Conservation (phyloP, 2,329 filamentous ascomycete genomes). For the Colletotrichum sp. region DNA sequence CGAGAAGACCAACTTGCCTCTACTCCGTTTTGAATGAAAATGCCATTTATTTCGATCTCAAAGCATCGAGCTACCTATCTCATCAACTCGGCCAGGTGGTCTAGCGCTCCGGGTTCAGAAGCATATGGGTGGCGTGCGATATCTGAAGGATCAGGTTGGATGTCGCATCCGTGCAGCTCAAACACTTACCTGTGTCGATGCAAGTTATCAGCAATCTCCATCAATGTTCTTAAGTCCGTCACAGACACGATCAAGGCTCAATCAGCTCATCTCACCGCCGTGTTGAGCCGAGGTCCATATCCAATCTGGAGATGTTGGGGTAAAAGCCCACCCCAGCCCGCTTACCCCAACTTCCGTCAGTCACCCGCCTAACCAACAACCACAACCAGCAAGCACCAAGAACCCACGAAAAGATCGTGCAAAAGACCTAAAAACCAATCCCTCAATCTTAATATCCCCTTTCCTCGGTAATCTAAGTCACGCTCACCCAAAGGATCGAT, state of each 20-base stretch:
- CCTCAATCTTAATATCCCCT: neutral
- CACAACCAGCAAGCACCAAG: neutral
- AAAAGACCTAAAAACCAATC: neutral
- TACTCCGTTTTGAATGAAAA: too few relatives aligned
- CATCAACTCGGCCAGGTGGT: neutral
- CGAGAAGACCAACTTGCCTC: too few relatives aligned
- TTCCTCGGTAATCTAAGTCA: neutral
- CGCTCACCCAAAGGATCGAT: neutral
- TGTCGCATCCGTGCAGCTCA: neutral
- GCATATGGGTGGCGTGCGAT: neutral
- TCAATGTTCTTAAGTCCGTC: neutral
- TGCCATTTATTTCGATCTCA: accelerated
- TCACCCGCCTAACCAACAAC: neutral
- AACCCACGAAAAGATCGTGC: neutral
- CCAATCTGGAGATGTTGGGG: neutral
- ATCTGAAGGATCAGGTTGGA: neutral
- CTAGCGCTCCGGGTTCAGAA: too few relatives aligned
- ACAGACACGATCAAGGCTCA: neutral
- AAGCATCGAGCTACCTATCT: accelerated
- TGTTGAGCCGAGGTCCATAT: neutral
- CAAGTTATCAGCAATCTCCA: neutral
- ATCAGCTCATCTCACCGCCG: neutral
- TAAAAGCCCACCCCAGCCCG: neutral
- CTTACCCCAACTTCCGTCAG: neutral
- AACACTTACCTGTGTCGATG: neutral